Percentiles rank a stretch among this genome's conserved stretches.
These are phyloP conservation scores for Cantharellus anzutake DNA, from an alignment of 768 basidiomycete genomes.

Conservation along the genomic window DNA sequence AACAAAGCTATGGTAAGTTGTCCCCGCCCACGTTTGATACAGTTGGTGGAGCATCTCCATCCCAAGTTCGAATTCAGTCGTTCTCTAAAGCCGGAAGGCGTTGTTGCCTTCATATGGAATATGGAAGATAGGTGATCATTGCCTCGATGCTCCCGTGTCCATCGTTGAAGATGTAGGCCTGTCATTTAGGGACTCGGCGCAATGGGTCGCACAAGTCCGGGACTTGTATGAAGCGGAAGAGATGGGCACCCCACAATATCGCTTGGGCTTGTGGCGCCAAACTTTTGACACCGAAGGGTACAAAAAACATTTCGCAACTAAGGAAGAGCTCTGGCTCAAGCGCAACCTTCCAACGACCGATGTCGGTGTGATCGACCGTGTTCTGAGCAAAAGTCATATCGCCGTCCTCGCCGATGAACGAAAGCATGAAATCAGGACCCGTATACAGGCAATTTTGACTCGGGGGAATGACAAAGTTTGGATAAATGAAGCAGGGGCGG, in stretches of 20 bases:
- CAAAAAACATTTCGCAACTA: constrained; percentile 34
- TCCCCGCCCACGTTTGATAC: not conserved
- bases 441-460: constrained; percentile 36
- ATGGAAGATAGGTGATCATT: constrained; percentile 51
- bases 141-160: not conserved
- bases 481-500: constrained; percentile 53
- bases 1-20: constrained; percentile 34
- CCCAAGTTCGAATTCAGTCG: constrained; percentile 47
- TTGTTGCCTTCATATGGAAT: constrained; percentile 73
- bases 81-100: constrained; percentile 58
- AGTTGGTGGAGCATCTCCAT: not conserved
- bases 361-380: constrained; percentile 42
- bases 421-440: constrained; percentile 30
- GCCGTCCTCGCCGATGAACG: constrained; percentile 39
- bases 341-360: constrained; percentile 34
- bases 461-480: constrained; percentile 45
- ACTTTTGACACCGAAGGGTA: constrained; percentile 49
- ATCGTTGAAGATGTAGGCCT: not conserved
- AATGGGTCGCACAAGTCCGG: constrained; percentile 60
- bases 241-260: constrained; percentile 63
- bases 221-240: constrained; percentile 52
- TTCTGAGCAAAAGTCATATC: constrained; percentile 74
- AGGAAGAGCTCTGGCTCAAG: constrained; percentile 34
- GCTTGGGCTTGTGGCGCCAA: constrained; percentile 52
- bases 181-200: constrained; percentile 28